Evolutionary conservation across 1,139 yeast genomes (phyloP), one percentile per base, ranked within the genome.

Genomic region (Saccharomycopsis hybrid): DNA sequence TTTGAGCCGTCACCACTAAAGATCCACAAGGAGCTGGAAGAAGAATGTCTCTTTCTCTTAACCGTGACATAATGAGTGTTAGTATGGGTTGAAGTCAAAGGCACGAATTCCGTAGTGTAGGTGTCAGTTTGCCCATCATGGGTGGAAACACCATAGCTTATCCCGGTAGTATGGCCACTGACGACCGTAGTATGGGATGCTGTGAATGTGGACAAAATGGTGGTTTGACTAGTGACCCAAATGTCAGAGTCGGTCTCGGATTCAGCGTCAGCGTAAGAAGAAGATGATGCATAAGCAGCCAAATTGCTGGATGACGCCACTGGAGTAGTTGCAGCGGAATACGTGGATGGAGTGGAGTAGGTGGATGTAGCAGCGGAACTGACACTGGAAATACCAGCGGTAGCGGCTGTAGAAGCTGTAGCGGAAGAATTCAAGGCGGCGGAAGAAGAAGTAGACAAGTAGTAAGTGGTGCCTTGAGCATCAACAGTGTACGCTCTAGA

Each of bases 11-110:
- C n/a, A 25, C 33, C 39, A 18, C 18, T 28, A 38, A 30, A 38
- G 3, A 36, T 27, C 9, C 40, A 31, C 5, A 2, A 28, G 4
- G 42, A 13, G 33, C 38, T 30, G 24, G 45, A 36, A 41, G 32
- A 32, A 28, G 24, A 37, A 29, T 33, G 40, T 25, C 43, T 48
- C 18, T 18, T 44, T 45, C 52, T 45, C 38, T 43, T 49, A 27
- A 50, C 32, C 25, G 55, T 52, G 25, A 50, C 51, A 32, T 30
- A 52, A 40, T 52, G 52, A 9, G 49, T 44, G 43, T 49, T 50
- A 30, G 51, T 49, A 9, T 46, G 46, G 13, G 55, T 52, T 8
- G 51, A 50, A 2, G 55, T 52, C 40, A 50, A 47, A 11, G 55
- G 55, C 24, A 52, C 45, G 25, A 33, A 44, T 7, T 41, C 42